A percentile compares a stretch with the other conserved stretches of the same genome.
Evolutionary conservation across 768 basidiomycete species (phyloP).

Genomic region (Sarcomyxa edulis): DNA sequence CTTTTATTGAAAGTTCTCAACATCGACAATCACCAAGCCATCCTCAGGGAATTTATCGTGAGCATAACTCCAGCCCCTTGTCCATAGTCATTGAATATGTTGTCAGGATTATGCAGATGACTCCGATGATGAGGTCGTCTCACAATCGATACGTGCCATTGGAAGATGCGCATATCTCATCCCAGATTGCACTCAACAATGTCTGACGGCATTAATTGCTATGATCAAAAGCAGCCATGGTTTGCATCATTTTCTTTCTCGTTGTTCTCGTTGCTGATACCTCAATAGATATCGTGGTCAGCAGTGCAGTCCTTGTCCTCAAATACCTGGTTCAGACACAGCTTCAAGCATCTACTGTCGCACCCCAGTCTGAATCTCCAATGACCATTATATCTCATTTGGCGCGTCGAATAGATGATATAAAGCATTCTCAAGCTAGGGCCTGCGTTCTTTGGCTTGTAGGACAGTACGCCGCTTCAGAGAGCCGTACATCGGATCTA

Average conservation of each 20-base stretch:
- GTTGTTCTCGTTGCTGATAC: not conserved
- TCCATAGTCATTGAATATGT: not conserved
- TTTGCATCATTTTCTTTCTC: conserved; percentile 23
- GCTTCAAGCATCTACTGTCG: conserved; percentile 28
- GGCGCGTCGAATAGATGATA: conserved; percentile 72
- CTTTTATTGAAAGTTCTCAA: conserved; percentile 65
- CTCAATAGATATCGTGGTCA: conserved; percentile 63
- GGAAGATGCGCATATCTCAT: conserved; percentile 68
- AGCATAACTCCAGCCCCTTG: conserved; percentile 19
- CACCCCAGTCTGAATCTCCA: conserved; percentile 33
- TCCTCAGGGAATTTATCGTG: conserved; percentile 85
- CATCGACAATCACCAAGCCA: conserved; percentile 58
- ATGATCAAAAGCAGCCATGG: conserved; percentile 80
- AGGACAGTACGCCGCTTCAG: conserved; percentile 69
- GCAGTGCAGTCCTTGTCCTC: conserved; percentile 77
- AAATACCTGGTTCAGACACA: conserved; percentile 79
- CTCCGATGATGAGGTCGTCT: conserved; percentile 63
- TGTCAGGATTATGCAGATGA: conserved; percentile 79
- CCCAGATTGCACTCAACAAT: conserved; percentile 65
- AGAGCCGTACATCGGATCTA: conserved; percentile 18
- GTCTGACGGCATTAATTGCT: conserved; percentile 67
- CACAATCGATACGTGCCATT: conserved; percentile 71
- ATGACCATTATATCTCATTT: conserved; percentile 73
- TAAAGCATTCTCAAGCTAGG: conserved; percentile 73
- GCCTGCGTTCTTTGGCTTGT: conserved; percentile 93